Evolutionary conservation across 108 stramenopile species (phyloP), one percentile per base, ranked within the genome.

Genomic region (Stephanodiscus triporus): DNA sequence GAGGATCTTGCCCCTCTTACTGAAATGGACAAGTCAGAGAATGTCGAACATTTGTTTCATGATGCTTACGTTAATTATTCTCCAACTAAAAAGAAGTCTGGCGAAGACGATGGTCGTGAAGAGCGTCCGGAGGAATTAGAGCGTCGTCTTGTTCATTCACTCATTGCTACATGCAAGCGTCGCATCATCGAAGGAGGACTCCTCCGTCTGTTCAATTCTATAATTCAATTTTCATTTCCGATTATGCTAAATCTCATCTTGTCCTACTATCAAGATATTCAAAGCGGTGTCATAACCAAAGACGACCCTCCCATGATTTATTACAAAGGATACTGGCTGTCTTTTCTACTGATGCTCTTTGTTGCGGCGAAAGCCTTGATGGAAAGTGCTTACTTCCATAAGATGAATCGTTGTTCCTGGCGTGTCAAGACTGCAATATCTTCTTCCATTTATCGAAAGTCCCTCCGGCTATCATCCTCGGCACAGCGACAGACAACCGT

Each of bases 401-500:
- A 42, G 0, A 78, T 91, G 49, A 78, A 87, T 63, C 81, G 90
- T 3, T 80, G 78, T 30, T 73, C 78, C 63, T 80, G 78, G 78
- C 73, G 79, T 74, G 51, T 80, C 5, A 80, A 80, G 63, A 69
- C 75, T 20, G 88, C 96, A 9, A 87, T 95, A 9, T 85, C 92
- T 23, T 69, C 86, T 4, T 80, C 89, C 9, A 89, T 96, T 30
- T 98, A 91, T 80, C 75, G 81, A 19, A 98, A 98, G 75, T 79
- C 92, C 57, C 83, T 98, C 6, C 82, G 90, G n/a, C 67, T 97
- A 34, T 73, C 87, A 37, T 81, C 85, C 10, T 72, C 82, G 5
- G 91, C 93, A 50, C 79, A 87, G 27, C 80, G 91, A 61, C 57
- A 76, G 45, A 87, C 86, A 11, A 89, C 88, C 8, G 65, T 89